Base-by-base conservation (phyloP, 2,329 filamentous ascomycete genomes). In the Fusarium concolor region DNA sequence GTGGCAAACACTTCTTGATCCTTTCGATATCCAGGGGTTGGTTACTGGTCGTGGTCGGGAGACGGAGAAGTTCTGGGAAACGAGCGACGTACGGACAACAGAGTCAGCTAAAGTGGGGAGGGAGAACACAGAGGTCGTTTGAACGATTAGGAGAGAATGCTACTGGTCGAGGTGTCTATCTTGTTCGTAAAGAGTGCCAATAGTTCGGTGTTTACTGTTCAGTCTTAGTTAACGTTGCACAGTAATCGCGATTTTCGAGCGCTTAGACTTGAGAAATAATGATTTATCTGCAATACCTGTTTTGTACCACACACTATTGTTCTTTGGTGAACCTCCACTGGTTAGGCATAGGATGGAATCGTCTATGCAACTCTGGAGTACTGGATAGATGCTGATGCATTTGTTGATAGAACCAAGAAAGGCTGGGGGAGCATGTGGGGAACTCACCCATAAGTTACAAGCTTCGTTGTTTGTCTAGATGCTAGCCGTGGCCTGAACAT, bases 1-100 rank as follows among this genome's bases (percentile, higher is more conserved):
- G 28, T 71, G 80, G 65, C 68, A 75, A 29, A 84, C 82, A 18
- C 49, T 85, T 10, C 44, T 81, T 20, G 81, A 82, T 43, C 80
- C 79, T 26, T 81, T 83, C 54, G 79, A 82, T 53, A 39, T 82
- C 17, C 71, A 59, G 15, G 79, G 77, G 12, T 71, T 78, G 70
- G 41, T 79, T 39, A 77, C 71, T 12, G 76, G 77, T 9, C 74
- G 65, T 56, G 75, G 77, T 29, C 71, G 45, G 28, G 46, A 76
- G 49, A 61, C 69, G 44, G 77, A 78, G 14, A 74, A 68, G 17
- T 81, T 81, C 60, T 81, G 79, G 80, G 78, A 79, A 46, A 62
- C 31, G 24, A 31, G 29, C 15, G 56, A 58, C 12, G 31, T 28
- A 9, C 29, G 58, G n/a, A 20, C n/a, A 18, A 39, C 37, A 42